phyloP scores from a whole-genome alignment of 768 basidiomycete species.

The Lactarius pseudohatsudake region DNA sequence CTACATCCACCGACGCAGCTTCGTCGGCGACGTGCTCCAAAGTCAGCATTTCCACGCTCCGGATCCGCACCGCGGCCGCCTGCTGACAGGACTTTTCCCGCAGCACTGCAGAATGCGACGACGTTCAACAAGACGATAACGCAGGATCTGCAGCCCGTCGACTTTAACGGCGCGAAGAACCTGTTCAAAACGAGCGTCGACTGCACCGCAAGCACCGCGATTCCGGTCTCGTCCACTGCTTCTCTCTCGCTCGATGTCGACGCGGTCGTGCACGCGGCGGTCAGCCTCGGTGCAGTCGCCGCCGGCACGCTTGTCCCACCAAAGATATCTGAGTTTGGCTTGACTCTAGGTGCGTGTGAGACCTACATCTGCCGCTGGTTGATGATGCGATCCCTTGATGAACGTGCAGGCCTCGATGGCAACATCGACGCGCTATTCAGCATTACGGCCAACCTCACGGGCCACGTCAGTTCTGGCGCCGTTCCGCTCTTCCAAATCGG shows the following conservation, averaged over 20 bases:
- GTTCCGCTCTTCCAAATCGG: slow-evolving; percentile 33
- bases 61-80: neutral
- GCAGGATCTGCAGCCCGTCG: neutral
- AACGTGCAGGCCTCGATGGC: neutral
- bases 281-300: slow-evolving; percentile 14
- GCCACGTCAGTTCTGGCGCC: neutral
- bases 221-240: neutral
- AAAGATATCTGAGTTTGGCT: slow-evolving; percentile 6
- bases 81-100: neutral
- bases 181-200: slow-evolving; percentile 6
- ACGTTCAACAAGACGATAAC: slow-evolving; percentile 1
- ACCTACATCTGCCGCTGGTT: neutral
- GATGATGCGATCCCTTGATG: neutral
- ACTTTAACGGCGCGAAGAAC: neutral
- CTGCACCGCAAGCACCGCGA: neutral
- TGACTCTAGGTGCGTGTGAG: slow-evolving; percentile 11
- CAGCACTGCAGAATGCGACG: neutral
- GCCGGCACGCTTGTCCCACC: slow-evolving; percentile 20
- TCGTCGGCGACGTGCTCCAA: neutral
- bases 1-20: neutral
- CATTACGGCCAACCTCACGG: neutral
- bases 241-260: slow-evolving; percentile 13
- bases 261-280: neutral
- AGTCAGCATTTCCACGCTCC: neutral
- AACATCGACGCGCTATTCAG: neutral